Evolutionary conservation across 345 rosid genomes (phyloP), one percentile per base, ranked within the genome.

Genomic region (Camelina hispida): DNA sequence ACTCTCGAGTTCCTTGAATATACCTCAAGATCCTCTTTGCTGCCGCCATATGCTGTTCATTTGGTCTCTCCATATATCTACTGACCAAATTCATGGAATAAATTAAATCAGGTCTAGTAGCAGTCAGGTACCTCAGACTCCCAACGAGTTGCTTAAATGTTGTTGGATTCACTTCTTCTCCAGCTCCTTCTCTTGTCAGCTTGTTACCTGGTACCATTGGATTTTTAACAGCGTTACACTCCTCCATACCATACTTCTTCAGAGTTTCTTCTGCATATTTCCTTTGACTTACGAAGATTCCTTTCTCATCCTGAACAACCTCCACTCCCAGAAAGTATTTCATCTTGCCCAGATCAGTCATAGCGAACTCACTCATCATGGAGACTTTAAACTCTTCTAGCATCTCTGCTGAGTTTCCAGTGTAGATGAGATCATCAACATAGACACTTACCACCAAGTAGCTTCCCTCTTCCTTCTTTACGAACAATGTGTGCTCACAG

Each of bases 391-490:
- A n/a, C n/a, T n/a, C n/a, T n/a, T n/a, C n/a, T n/a, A n/a, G n/a
- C n/a, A n/a, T n/a, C n/a, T 5, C 4, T 0, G 12, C 0, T 2
- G 32, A 34, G 3, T 34, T 35, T 0, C 25, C 8, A 0, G 8
- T 59, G 0, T 59, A 59, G 0, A 16, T 59, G 0, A 34, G 11
- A 18, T 66, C 57, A 50, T 66, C 59, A 0, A 66, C 46, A 12
- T 66, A 51, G 0, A 66, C 6, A 2, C 59, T 47, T 2, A 66
- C 28, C 0, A 66, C 9, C 6, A 32, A 0, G 2, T 30, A 0
- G 5, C 1, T 1, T 0, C 8, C 10, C 3, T 8, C 6, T 13
- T 34, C 28, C 0, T 2, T 12, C 2, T 66, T 50, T 0, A 66
- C 0, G 58, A 43, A 32, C 3, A 23, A 23, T 23, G 25, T 23